Evolutionary conservation across 768 basidiomycete species (phyloP), one percentile per base, ranked within the genome.

Genomic region (Suillus discolor): DNA sequence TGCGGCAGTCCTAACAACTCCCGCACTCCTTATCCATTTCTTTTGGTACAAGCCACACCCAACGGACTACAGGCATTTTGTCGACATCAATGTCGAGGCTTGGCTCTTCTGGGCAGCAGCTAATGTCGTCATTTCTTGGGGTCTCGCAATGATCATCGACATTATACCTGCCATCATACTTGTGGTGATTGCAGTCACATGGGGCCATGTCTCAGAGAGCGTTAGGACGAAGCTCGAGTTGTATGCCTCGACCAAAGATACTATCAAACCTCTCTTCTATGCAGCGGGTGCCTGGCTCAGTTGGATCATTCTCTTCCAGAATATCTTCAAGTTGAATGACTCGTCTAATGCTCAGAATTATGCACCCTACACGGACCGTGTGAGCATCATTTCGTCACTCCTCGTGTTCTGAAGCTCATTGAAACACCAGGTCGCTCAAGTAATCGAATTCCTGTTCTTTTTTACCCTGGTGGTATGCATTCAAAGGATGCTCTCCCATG

Each of bases 61-160:
- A 8, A 84, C 84, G 20, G 79, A 81, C 9, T 78, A 86, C 68
- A 84, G 90, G 18, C 81, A 79, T 36, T 90, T 83, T 67, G 82
- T 92, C 67, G 83, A 83, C 62, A 83, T 88, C 67, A 93, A 89
- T 73, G 74, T 90, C 54, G 81, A 89, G 73, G 89, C 90, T 4
- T 94, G 92, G 92, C 79, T 93, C 3, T 91, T 91, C 75, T 94
- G 92, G 91, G 87, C 85, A 8, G 92, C 91, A 6, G 84, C 89
- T 45, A 93, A 94, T 74, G 79, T 93, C 61, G 79, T 91, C 65
- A 82, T 92, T 61, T 92, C 91, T 3, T 94, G 92, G 92, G 89
- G 82, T 67, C 86, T 94, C 41, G 92, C 89, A 23, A 79, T 91
- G 78, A 77, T 89, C 66, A 79, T 92, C 69, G 89, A 93, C 73